phyloP scores from a whole-genome alignment of 1,284 basidiomycete genomes.

The Polyporus tsugae region DNA sequence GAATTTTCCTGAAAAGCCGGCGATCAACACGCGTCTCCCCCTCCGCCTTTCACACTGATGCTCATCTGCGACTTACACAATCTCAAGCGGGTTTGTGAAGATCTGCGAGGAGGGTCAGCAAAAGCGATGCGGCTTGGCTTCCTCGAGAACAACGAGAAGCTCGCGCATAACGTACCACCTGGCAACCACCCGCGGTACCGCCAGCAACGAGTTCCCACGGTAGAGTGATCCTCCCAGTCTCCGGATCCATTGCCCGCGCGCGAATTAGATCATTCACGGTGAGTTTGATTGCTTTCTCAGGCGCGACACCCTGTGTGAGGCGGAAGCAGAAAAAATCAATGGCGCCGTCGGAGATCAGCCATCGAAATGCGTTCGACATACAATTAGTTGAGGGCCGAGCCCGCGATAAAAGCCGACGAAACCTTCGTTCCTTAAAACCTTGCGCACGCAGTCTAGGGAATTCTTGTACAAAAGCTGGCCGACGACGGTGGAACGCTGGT shows the following conservation, averaged over 20 bases:
- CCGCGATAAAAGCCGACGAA: constrained; percentile 96
- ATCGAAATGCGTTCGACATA: constrained; percentile 45
- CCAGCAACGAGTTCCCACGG: constrained; percentile 92
- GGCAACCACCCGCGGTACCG: constrained; percentile 94
- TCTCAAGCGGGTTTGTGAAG: constrained; percentile 96
- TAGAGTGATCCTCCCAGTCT: constrained; percentile 92
- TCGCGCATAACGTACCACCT: constrained; percentile 78
- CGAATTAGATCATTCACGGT: constrained; percentile 97
- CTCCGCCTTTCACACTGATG: constrained; percentile 1
- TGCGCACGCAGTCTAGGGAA: constrained; percentile 92
- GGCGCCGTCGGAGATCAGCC: constrained; percentile 18
- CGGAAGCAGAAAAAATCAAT: constrained; percentile 69
- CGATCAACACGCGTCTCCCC: constrained; percentile 27
- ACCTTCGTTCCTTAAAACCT: constrained; percentile 96
- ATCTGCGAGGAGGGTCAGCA: constrained; percentile 56
- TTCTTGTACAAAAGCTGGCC: constrained; percentile 96
- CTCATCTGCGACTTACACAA: constrained; percentile 66
- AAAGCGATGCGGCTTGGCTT: constrained; percentile 13
- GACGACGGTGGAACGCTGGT: constrained; percentile 94
- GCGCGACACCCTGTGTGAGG: constrained; percentile 86
- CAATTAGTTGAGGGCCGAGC: constrained; percentile 93
- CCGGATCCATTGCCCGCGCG: constrained; percentile 86
- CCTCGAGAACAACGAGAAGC: constrained; percentile 3
- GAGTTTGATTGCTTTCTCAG: constrained; percentile 97
- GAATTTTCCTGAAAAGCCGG: constrained; percentile 81